Evolutionary conservation across 495 filamentous ascomycete genomes (phyloP), one percentile per base, ranked within the genome.

Genomic region (Baudoinia panamericana): DNA sequence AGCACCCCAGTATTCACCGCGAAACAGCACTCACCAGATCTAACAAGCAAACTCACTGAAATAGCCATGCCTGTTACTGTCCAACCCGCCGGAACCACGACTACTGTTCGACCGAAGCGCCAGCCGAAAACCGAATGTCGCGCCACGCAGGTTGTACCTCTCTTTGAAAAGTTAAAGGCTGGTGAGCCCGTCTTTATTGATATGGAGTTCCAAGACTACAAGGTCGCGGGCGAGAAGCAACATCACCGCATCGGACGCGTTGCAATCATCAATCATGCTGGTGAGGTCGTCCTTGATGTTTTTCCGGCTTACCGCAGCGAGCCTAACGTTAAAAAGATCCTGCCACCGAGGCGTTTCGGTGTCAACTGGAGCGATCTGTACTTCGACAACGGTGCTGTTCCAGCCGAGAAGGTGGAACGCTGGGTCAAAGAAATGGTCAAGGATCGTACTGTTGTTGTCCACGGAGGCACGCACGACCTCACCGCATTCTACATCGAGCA

Each of bases 401-500:
- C 15, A 5, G 20, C 27, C 15, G 11, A 3, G 4, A 27, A 39
- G 16, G 43, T 46, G 15, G 35, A 39, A 16, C 4, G 4, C 5
- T 34, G 30, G 27, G 13, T 35, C 4, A 28, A 16, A 30, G 16
- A 40, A 10, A 40, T 46, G n/a, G 15, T 46, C 18, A 6, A 34
- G 13, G 28, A 35, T 37, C 35, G 43, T 10, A 29, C 29, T 10
- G 30, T 46, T 30, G 26, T 46, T 19, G 20, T 32, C 19, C 36
- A 40, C 17, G 43, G 43, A 27, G 41, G 41, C 2, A 36, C 27
- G 31, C 30, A 36, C n/a, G 31, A 43, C 41, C 12, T 27, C 9
- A 24, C 19, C 4, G 20, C 41, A 3, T 43, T 43, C 41, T 27
- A n/a, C 12, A 10, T 31, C 31, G 32, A 27, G 27, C 9, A 2